Base-by-base conservation (phyloP, 176 grass and related monocot genomes). In the Triticum monococcum region DNA sequence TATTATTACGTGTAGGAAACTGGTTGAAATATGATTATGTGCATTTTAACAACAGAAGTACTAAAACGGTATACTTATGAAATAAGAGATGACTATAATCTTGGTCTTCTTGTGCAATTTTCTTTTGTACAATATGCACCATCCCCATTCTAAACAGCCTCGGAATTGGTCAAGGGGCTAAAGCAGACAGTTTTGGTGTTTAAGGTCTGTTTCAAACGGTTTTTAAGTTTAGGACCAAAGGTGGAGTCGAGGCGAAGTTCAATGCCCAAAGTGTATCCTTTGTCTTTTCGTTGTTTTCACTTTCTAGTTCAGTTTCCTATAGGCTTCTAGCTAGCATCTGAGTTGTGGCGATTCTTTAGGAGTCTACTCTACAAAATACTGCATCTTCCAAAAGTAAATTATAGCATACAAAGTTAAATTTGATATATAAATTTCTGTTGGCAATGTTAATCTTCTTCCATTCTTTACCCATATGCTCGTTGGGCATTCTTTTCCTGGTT, bases 201-300 rank as follows among this genome's bases (percentile, higher is more conserved):
- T 8, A 72, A 50, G 72, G 16, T 75, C 24, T 75, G 23, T 75
- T 50, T 75, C 72, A 75, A 24, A 26, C 0, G 7, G 41, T 50
- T 75, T 25, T 50, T 23, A 75, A 75, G 41, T 74, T 74, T 74
- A 74, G 71, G 12, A 46, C 38, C 40, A 46, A 74, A 73, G 43
- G 71, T 14, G n/a, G n/a, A 73, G 12, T 48, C 12, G 35, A 71
- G 36, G 33, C 33, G 10, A 70, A 38, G 71, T 74, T 46, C 40
- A 75, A 18, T 25, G 24, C 35, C 13, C 66, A 37, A 12, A 17
- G 41, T 75, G 24, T 7, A 30, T 48, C 26, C 28, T 1, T 75
- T 75, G 16, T 1, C 28, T 75, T 79, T 57, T 85, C 25, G 54
- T 66, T 46, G n/a, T 83, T 83, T 64, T 80, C 81, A 24, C 50